Base-by-base conservation (phyloP, 2,329 filamentous ascomycete genomes). In the Diaporthe humulicola region DNA sequence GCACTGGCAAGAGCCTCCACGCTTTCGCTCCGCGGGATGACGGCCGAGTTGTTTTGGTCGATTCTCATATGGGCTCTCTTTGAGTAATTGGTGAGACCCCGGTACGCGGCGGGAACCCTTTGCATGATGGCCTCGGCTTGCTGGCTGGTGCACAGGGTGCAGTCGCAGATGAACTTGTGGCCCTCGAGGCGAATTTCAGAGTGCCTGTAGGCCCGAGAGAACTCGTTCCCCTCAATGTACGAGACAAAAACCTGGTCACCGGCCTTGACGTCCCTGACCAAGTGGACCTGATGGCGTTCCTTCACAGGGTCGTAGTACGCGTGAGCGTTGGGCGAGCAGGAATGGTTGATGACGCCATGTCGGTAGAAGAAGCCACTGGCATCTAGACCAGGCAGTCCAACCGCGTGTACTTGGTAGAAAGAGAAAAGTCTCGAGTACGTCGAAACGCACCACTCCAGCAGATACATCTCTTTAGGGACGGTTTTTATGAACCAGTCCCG, bases 291-390 rank as follows among this genome's bases (percentile, higher is more conserved):
- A 14, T 77, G 58, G 17, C 76, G 75, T 28, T 67, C 28, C 28
- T 72, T 77, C 8, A 42, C 50, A 30, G 58, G 66, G 45, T 77
- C 76, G 70, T 76, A 77, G 52, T 73, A 71, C 50, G 74, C 67
- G 38, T 74, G 75, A 28, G 76, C 77, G 36, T 79, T 79, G 22
- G 77, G 76, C 6, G 60, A 58, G 69, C 78, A 79, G 6, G 76
- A 77, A 66, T 79, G 77, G 58, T 79, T 79, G 56, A 79, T 40
- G 17, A 71, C 71, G 6, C 66, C 56, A 38, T 71, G 33, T 30
- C 45, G 22, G 10, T 56, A n/a, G 52, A 74, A 75, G 17, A 75
- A 15, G 14, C 66, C 74, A 6, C 50, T 52, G 9, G 64, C 58
- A 10, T 58, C 36, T 33, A 54, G 33, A 15, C 19, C 25, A 28